Base-by-base conservation (phyloP, 228 moss, liverwort and hornwort genomes). In the Sphagnum fallax region DNA sequence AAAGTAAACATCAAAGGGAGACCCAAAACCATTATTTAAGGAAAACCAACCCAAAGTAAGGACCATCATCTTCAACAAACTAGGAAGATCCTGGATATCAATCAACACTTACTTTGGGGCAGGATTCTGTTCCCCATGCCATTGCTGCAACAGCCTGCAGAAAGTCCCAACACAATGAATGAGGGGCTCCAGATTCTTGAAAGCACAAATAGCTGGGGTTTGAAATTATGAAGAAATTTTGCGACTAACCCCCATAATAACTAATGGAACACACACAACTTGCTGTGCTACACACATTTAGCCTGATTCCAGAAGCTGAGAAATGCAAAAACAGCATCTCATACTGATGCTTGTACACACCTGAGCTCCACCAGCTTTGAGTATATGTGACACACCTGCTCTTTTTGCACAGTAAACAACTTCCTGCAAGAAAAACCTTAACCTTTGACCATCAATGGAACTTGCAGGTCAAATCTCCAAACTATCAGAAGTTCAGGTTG, bases 311-410 rank as follows among this genome's bases (percentile, higher is more conserved):
- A 32, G 32, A 32, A 32, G 32, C 32, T 32, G 32, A 32, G 32
- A 32, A 32, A 32, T 32, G 32, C 32, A 32, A 32, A 32, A 32
- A 32, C 32, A 32, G 32, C 32, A 32, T 32, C 32, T 32, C 32
- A 32, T 2, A 32, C 32, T 2, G 32, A 32, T 2, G 32, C 32
- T 2, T 32, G 57, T 47, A 76, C 90, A 71, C 87, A 80, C 95
- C 89, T 98, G 98, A 86, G 98, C 93, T 83, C 94, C 98, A 61
- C 98, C 94, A 48, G 92, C 98, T 73, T 90, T 89, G 60, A 98
- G 77, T 72, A 98, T 86, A 75, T 92, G 83, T 49, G 89, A 89
- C 72, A 85, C 98, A 73, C 94, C 98, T 7, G 92, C 92, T 67
- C 75, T 92, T 80, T 94, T 94, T 60, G 89, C 94, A 76, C 90